phyloP scores from a whole-genome alignment of 441 rosid genomes.

The Oxalis stricta region DNA sequence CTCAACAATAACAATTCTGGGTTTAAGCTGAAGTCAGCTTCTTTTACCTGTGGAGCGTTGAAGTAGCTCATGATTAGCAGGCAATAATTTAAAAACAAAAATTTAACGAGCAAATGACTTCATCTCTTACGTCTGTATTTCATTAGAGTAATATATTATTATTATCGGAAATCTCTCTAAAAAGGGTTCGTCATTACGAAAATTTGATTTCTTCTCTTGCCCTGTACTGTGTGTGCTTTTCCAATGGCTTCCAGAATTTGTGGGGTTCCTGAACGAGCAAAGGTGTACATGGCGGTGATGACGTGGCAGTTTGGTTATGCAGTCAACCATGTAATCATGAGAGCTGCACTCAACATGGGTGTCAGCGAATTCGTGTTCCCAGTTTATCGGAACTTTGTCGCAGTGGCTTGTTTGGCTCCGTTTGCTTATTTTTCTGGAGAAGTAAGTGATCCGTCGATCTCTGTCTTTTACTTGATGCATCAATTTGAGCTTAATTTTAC shows the following conservation, averaged over 20 bases:
- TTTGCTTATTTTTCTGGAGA: conserved; percentile 68
- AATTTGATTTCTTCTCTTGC: neutral
- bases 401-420: conserved; percentile 56
- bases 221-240: neutral
- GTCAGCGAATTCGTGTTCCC: conserved; percentile 88
- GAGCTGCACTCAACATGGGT: conserved; percentile 76
- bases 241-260: conserved; percentile 23
- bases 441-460: conserved; percentile 19
- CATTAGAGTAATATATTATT: too few species aligned
- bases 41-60: too few species aligned
- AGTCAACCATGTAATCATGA: conserved; percentile 61
- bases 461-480: neutral
- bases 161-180: too few species aligned
- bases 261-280: conserved; percentile 33
- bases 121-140: too few species aligned
- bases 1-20: too few species aligned
- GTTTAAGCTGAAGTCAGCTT: too few species aligned
- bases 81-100: too few species aligned
- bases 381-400: conserved; percentile 67
- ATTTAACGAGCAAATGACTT: too few species aligned
- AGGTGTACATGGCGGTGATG: conserved; percentile 69
- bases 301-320: conserved; percentile 73
- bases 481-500: too few species aligned
- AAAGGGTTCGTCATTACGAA: too few species aligned
- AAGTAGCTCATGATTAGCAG: too few species aligned